Base-by-base conservation (phyloP, 495 filamentous ascomycete species). In the Cairneyella variabilis region DNA sequence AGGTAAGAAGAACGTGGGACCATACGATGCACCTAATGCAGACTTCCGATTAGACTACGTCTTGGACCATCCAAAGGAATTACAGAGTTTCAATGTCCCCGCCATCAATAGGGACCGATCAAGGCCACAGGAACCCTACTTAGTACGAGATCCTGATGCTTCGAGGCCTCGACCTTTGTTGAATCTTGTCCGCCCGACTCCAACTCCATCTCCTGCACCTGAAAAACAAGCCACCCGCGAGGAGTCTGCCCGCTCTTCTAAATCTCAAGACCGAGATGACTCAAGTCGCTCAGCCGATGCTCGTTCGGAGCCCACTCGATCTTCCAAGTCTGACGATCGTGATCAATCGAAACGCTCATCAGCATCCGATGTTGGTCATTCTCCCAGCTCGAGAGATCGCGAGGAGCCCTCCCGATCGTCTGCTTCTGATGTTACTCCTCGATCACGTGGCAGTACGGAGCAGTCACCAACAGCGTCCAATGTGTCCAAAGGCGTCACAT, bases 401-500 rank as follows among this genome's bases (percentile, higher is more conserved):
- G 43, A 44, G 16, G 48, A 52, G 11, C 18, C 16, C 17, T 36
- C 26, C 21, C 49, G 26, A 0, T 20, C 45, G 12, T 22, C 57
- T 30, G 23, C 40, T 10, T 55, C 54, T 17, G 54, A 60, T 27
- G 49, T 64, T 30, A 39, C 42, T 12, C 27, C 50, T 3, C 48
- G 44, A 27, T n/a, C n/a, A n/a, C 48, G 48, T 9, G 38, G 53
- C 20, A 42, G 37, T 23, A 36, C 57, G 3, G 5, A 32, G 6
- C 7, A 40, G 2, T 61, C 59, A 3, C 56, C 59, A 39, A 58
- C 62, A 21, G 2, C 52, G 21, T 62, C 62, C 11, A 62, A 73
- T 27, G 66, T 68, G n/a, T 74, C 75, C 14, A 78, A 79, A 26
- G 78, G 59, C 44, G 72, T 84, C 8, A 81, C 74, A 9, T 84